Conservation (phyloP, 768 basidiomycete genomes). For the Hygrophoropsis aurantiaca region DNA sequence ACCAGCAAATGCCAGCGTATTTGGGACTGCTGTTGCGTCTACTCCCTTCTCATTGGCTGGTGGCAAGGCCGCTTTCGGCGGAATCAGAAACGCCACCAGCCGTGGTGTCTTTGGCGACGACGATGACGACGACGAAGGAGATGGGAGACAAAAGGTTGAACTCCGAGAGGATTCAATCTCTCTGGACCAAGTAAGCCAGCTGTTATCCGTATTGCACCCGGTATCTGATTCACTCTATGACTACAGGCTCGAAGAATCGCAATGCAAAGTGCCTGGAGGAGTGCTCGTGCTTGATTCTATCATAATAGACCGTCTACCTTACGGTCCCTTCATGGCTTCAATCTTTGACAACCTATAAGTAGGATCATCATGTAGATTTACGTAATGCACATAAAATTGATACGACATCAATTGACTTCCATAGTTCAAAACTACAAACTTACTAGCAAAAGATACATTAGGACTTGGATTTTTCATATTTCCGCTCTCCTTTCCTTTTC, state of each 20-base stretch:
- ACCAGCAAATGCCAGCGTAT: conserved; percentile 72
- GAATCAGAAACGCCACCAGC: conserved; percentile 51
- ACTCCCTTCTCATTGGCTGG: conserved; percentile 79
- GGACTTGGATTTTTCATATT: conserved; percentile 14
- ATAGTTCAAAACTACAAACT: neutral
- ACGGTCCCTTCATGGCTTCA: neutral
- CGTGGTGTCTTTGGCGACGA: conserved; percentile 51
- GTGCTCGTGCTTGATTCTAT: conserved; percentile 53
- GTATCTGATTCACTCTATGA: neutral
- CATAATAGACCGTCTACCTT: neutral
- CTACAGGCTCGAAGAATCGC: conserved; percentile 79
- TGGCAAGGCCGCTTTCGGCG: conserved; percentile 83
- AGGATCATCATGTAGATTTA: conserved; percentile 14
- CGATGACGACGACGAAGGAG: conserved; percentile 71
- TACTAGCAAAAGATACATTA: neutral
- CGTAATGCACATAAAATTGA: conserved; percentile 6
- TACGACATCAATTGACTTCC: conserved; percentile 5
- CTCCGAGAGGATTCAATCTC: conserved; percentile 84
- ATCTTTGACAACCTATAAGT: neutral
- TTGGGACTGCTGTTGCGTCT: conserved; percentile 79
- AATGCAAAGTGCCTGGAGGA: conserved; percentile 88
- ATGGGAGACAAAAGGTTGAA: conserved; percentile 70
- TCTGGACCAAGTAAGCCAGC: conserved; percentile 76
- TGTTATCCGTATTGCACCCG: neutral
- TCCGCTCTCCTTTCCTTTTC: conserved; percentile 22